Base-by-base conservation (phyloP, 495 filamentous ascomycete genomes). In the Pyrenopolyporus hunteri region DNA sequence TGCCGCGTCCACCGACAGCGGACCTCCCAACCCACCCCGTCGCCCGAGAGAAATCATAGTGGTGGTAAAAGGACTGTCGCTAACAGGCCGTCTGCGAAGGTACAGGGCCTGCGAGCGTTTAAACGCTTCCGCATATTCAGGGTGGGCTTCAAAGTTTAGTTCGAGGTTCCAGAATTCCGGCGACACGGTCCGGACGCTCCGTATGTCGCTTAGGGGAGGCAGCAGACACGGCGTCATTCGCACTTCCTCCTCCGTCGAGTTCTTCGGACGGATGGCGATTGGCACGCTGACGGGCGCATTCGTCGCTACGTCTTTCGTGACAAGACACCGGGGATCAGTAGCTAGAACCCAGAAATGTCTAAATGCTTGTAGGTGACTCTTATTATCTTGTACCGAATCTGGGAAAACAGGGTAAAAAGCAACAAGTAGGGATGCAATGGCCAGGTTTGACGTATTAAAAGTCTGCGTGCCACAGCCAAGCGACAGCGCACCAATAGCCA, bases 311-410 rank as follows among this genome's bases (percentile, higher is more conserved):
- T 98, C 93, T 39, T 91, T 87, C 6, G 88, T 82, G 3, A 99
- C 82, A 3, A 98, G 80, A 69, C 94, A 98, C 44, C 94, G 86
- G 0, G 90, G 84, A 58, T 98, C 94, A 5, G 91, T 87, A 4
- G 95, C 94, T 7, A 99, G 81, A 10, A 96, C 92, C 94, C 94
- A 99, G 68, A 99, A 87, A 73, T 99, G 94, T 1, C 95, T 88
- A 80, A 98, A 96, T 5, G 94, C 94, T 80, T 99, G 94, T 2
- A 98, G 81, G 59, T 99, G 94, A 20, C 89, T 91, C 68, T 88
- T 89, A 68, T 97, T 97, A 76, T 98, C 94, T 44, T 94, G 86
- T 2, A 97, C 89, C 3, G 85, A 86, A 22, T 85, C 86, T 1
- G 94, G 94, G 72, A 93, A 98, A 17, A 97, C 80, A 0, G 94